phyloP scores from a whole-genome alignment of 805 yeast species.

The Ogataea minuta region DNA sequence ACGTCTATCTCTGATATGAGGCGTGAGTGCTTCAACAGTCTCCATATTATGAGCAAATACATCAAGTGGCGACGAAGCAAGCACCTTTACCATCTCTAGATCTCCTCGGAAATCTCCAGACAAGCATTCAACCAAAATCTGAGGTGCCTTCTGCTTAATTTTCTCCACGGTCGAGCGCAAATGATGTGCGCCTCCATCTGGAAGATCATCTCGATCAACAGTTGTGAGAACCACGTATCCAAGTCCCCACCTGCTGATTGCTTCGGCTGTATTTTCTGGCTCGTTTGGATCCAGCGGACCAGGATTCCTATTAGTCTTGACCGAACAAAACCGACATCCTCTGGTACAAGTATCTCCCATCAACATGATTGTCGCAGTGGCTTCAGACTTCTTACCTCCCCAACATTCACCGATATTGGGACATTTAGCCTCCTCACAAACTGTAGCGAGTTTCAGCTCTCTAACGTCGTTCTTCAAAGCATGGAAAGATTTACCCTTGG shows the following conservation, averaged over 20 bases:
- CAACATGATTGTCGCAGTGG: conserved; percentile 96
- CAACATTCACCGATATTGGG: conserved; percentile 99
- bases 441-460: conserved; percentile 88
- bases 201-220: conserved; percentile 92
- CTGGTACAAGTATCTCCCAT: conserved; percentile 98
- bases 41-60: conserved; percentile 97
- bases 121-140: conserved; percentile 86
- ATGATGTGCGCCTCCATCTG: conserved; percentile 92
- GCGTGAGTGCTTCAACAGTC: conserved; percentile 93
- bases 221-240: conserved; percentile 98
- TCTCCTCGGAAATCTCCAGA: conserved; percentile 97
- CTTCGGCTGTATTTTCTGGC: conserved; percentile 97
- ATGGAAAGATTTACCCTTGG: conserved; percentile 86
- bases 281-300: conserved; percentile 90
- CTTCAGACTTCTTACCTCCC: conserved; percentile 95
- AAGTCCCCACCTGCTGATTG: conserved; percentile 95
- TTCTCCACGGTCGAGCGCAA: conserved; percentile 81
- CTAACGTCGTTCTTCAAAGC: conserved; percentile 81
- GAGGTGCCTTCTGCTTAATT: conserved; percentile 86
- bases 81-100: conserved; percentile 68
- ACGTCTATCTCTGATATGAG: conserved; percentile 92
- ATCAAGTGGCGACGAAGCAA: conserved; percentile 86
- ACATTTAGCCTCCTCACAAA: conserved; percentile 98
- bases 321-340: conserved; percentile 98
- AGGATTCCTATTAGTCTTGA: conserved; percentile 87